Base-by-base conservation (phyloP, 768 basidiomycete genomes). In the Suillus americanus region DNA sequence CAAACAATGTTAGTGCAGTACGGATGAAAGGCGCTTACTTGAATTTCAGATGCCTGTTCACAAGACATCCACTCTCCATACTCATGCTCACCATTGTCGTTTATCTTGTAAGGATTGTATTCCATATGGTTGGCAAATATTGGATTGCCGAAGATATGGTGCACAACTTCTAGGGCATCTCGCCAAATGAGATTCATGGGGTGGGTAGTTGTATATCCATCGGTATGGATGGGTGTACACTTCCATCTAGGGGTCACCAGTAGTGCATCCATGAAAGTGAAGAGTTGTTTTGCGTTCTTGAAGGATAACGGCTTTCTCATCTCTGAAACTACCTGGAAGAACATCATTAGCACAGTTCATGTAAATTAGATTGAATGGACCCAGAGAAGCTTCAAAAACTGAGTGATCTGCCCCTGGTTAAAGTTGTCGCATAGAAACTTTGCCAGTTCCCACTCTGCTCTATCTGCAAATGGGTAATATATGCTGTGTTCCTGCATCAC, bases 401-500 rank as follows among this genome's bases (percentile, higher is more conserved):
- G 63, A 28, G 72, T 65, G 4, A 75, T 72, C 25, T 67, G 65
- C 4, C 67, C 64, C 72, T 74, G 72, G 38, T 72, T 77, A 43
- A 79, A 61, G 38, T 65, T 62, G 9, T 72, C 72, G 5, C 61
- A 66, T 12, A 72, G 56, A 0, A 79, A 67, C 65, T 73, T 77
- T 6, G 69, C 75, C 2, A 77, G 30, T 65, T 78, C 71, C 75
- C 75, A 78, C 61, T 79, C 76, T 1, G 61, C 62, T 33, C 66
- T 62, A 13, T 71, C 70, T 18, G 68, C 64, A 64, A 78, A 79
- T 33, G 77, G 78, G 60, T 77, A 78, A 61, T 72, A 78, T 0
- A 68, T 37, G 51, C 74, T 75, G 2, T 64, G n/a, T 16, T 43
- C 57, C 28, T 69, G 18, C 30, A 35, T 25, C 1, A 0, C 7